A percentile compares a stretch with the other conserved stretches of the same genome.
phyloP scores from a whole-genome alignment of 2,329 filamentous ascomycete genomes.

The Arthrocladium fulminans region DNA sequence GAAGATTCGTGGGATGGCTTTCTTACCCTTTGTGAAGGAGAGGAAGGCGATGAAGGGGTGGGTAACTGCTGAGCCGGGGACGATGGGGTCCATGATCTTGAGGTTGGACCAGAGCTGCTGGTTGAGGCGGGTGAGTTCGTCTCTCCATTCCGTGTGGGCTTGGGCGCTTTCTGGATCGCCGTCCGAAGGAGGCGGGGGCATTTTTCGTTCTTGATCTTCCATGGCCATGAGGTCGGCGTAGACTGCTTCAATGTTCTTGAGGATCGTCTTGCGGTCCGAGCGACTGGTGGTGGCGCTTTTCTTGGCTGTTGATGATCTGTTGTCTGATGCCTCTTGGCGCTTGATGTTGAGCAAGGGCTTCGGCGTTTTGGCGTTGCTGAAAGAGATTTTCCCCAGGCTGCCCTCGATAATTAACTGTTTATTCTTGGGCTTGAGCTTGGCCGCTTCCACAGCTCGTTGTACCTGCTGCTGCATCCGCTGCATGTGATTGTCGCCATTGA shows the following conservation, averaged over 20 bases:
- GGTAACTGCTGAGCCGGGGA: slow-evolving; percentile 54
- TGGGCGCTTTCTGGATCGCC: slow-evolving; percentile 60
- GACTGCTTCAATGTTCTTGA: slow-evolving; percentile 80
- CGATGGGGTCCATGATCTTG: slow-evolving; percentile 89
- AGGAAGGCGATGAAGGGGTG: slow-evolving; percentile 96
- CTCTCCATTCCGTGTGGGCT: slow-evolving; percentile 70
- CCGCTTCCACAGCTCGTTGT: slow-evolving; percentile 89
- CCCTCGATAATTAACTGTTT: slow-evolving; percentile 95
- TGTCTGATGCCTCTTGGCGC: slow-evolving; percentile 60
- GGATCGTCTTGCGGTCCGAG: slow-evolving; percentile 69
- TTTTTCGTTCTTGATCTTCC: slow-evolving; percentile 80
- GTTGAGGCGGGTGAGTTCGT: slow-evolving; percentile 62
- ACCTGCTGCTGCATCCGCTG: slow-evolving; percentile 99
- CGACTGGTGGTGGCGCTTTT: slow-evolving; percentile 45
- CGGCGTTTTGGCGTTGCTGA: slow-evolving; percentile 96
- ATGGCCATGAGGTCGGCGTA: slow-evolving; percentile 85
- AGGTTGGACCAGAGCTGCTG: slow-evolving; percentile 73
- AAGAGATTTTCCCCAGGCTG: slow-evolving; percentile 93
- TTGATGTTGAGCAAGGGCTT: slow-evolving; percentile 94
- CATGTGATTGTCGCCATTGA: slow-evolving; percentile 90
- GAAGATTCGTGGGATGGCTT: slow-evolving; percentile 89
- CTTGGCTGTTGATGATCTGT: slow-evolving; percentile 38
- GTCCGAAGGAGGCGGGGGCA: slow-evolving; percentile 57
- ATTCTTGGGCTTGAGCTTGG: slow-evolving; percentile 95
- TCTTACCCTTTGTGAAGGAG: slow-evolving; percentile 92